phyloP scores from a whole-genome alignment of 2,329 filamentous ascomycete species.

The Penicillium sp. region DNA sequence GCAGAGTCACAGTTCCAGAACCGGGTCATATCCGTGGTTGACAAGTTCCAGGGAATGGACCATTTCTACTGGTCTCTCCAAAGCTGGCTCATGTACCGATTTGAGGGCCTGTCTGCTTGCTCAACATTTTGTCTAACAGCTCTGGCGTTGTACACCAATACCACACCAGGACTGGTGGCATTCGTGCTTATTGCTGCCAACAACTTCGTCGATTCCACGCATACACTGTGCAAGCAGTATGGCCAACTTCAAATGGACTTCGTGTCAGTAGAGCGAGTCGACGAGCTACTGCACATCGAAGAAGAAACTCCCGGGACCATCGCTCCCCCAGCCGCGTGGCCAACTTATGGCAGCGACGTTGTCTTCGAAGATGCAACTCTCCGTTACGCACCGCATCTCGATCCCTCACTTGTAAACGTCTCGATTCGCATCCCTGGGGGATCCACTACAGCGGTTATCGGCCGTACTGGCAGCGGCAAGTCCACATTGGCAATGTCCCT shows the following conservation, averaged over 20 bases:
- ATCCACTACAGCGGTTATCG: conserved; percentile 74
- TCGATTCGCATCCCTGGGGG: conserved; percentile 72
- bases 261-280: conserved; percentile 81
- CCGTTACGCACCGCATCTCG: conserved; percentile 73
- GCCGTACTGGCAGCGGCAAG: conserved; percentile 77
- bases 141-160: conserved; percentile 70
- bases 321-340: conserved; percentile 73
- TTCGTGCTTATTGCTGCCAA: conserved; percentile 75
- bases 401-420: conserved; percentile 67
- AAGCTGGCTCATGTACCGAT: conserved; percentile 78
- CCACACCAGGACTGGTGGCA: conserved; percentile 74
- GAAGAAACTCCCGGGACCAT: conserved; percentile 68
- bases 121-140: conserved; percentile 72
- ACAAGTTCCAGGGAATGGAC: conserved; percentile 90
- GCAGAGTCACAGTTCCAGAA: conserved; percentile 77
- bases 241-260: conserved; percentile 89
- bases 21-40: conserved; percentile 74
- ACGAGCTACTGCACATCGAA: conserved; percentile 75
- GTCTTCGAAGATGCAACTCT: conserved; percentile 74
- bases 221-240: conserved; percentile 73
- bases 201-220: conserved; percentile 63
- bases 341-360: conserved; percentile 67
- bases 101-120: conserved; percentile 66
- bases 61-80: conserved; percentile 94
- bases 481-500: conserved; percentile 67